phyloP scores from a whole-genome alignment of 2,329 filamentous ascomycete genomes.

The Coniochaeta sp. region DNA sequence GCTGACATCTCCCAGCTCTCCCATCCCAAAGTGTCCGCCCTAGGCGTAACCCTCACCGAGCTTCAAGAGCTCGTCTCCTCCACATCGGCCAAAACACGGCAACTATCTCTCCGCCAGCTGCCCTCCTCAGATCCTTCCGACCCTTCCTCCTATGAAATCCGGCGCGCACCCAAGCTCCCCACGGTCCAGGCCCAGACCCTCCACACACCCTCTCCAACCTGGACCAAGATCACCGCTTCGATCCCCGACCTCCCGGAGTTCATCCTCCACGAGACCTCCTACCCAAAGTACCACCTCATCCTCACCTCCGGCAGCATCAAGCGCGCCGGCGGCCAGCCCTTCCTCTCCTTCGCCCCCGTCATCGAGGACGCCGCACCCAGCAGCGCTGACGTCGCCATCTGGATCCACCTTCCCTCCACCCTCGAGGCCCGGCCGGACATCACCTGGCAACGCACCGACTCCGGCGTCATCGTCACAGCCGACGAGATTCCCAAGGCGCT shows the following conservation, averaged over 20 bases:
- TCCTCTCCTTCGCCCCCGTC: constrained; percentile 23
- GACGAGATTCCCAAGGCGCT: constrained; percentile 24
- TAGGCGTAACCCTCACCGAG: constrained; percentile 26
- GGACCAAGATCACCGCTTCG: constrained; percentile 21
- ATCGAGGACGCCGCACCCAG: constrained; percentile 20
- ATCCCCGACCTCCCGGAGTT: constrained; percentile 29
- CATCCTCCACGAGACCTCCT: constrained; percentile 36
- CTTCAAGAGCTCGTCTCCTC: constrained; percentile 22
- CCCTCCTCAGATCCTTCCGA: constrained; percentile 15
- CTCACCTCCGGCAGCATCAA: constrained; percentile 30
- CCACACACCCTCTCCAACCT: constrained; percentile 12
- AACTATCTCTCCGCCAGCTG: constrained; percentile 19
- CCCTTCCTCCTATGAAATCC: constrained; percentile 26
- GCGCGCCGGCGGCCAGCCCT: constrained; percentile 29
- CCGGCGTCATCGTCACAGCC: constrained; percentile 26
- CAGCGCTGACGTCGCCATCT: constrained; percentile 33
- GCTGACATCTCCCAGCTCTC: constrained; percentile 19
- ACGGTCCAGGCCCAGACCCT: constrained; percentile 10
- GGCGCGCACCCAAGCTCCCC: constrained; percentile 18
- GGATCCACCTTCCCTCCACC: constrained; percentile 27
- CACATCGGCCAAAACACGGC: constrained; percentile 26
- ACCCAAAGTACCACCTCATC: constrained; percentile 35
- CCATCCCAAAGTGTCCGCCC: constrained; percentile 24
- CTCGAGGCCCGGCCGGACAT: constrained; percentile 24
- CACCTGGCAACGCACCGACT: constrained; percentile 28